phyloP scores from a whole-genome alignment of 176 grass and related monocot species.

The Lolium perenne region DNA sequence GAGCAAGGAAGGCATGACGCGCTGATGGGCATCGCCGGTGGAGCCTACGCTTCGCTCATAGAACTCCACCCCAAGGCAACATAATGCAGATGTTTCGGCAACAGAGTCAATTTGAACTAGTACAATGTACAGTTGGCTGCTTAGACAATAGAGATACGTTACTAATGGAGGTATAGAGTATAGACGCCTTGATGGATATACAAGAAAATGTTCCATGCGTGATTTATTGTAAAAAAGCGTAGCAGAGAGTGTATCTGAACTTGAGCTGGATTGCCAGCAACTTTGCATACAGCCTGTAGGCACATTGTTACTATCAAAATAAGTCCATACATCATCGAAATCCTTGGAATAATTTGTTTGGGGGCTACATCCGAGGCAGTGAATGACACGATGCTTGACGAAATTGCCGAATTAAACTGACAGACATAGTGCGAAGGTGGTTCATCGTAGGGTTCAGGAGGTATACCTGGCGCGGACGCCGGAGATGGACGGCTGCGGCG shows the following conservation, averaged over 20 bases:
- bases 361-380: neutral
- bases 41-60: slow-evolving; percentile 47
- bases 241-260: neutral
- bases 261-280: neutral
- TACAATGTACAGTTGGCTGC: neutral
- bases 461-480: too few species aligned
- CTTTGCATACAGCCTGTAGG: too few species aligned
- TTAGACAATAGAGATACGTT: neutral
- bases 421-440: too few species aligned
- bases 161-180: too few species aligned
- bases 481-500: too few species aligned
- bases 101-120: neutral
- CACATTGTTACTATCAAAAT: neutral
- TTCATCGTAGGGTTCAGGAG: too few species aligned
- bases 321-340: neutral
- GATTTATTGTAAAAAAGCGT: neutral
- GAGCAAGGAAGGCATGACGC: slow-evolving; percentile 48
- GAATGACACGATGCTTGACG: too few species aligned
- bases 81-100: neutral
- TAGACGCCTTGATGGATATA: neutral
- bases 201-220: too few species aligned
- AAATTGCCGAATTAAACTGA: too few species aligned
- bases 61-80: slow-evolving; percentile 39
- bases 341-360: neutral
- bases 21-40: slow-evolving; percentile 36